Evolutionary conservation across 805 yeast genomes (phyloP), one percentile per base, ranked within the genome.

Genomic region (Clavispora santaluciae): DNA sequence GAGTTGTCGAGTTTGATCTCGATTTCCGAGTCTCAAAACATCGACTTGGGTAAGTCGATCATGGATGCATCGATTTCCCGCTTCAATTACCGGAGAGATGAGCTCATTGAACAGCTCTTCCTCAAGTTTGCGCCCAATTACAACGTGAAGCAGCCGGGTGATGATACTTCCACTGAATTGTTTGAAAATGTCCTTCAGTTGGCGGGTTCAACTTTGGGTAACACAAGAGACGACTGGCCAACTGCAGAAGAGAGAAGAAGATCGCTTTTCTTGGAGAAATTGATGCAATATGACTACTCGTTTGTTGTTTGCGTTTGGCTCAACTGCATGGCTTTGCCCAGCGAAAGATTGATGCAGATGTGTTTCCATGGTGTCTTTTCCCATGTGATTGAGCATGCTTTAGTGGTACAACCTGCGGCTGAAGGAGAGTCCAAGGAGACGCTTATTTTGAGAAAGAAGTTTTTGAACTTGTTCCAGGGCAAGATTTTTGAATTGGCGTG

Each of bases 341-440:
- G 64, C n/a, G 84, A 78, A 45, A 72, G 79, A 46, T 61, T 88
- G 24, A 51, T 78, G 22, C 83, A 81, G 54, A 81, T 91, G 85
- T 84, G 95, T 54, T 71, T 70, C 51, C 96, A 91, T 59, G 95
- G 96, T 8, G 93, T 89, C 2, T 89, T 86, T 51, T 87, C 96
- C 1, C 96, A 86, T 56, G 89, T 88, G 34, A 78, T 91, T 26
- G 96, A 90, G 56, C 70, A 75, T 43, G 52, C 70, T 2, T 48
- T 69, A 35, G 73, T 78, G 3, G 70, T 90, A 23, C 49, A 51
- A 4, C 69, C 72, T 1, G 63, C 65, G 8, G 70, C 76, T 10
- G 74, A 69, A 11, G 59, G 51, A 2, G 75, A 69, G 50, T 53
- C 66, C 5, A 69, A 70, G 41, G 69, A 75, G 9, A 73, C 71